Evolutionary conservation across 306 rosid species (phyloP).

Genomic region (Vicia villosa): DNA sequence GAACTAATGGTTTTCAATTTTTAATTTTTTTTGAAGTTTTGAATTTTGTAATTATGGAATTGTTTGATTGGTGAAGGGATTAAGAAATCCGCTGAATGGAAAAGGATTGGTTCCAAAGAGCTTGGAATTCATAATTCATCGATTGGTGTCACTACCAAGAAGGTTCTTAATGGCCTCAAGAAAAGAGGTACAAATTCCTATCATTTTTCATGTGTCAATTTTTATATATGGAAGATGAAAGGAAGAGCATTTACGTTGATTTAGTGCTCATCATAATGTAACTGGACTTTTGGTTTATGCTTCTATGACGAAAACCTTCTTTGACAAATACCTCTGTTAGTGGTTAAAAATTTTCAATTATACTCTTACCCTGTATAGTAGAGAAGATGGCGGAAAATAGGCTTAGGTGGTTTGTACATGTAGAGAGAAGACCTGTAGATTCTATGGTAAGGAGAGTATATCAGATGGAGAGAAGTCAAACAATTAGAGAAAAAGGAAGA

Average conservation of each 20-base stretch:
- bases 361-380: neutral
- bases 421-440: too few relatives aligned
- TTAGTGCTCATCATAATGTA: too few relatives aligned
- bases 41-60: neutral
- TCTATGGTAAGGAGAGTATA: too few relatives aligned
- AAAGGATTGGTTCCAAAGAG: constrained; percentile 59
- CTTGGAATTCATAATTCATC: constrained; percentile 64
- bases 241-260: neutral
- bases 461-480: too few relatives aligned
- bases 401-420: too few relatives aligned
- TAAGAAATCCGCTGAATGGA: constrained; percentile 48
- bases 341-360: neutral
- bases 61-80: constrained; percentile 39
- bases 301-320: too few relatives aligned
- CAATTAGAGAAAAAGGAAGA: too few relatives aligned
- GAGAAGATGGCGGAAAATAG: too few relatives aligned
- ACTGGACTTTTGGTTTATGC: too few relatives aligned
- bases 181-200: constrained; percentile 48
- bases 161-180: constrained; percentile 74
- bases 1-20: neutral
- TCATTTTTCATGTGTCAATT: neutral
- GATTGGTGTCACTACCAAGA: constrained; percentile 52
- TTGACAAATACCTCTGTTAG: too few relatives aligned
- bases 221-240: neutral
- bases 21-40: neutral